phyloP scores from a whole-genome alignment of 169 alveolate genomes.

The Cryptosporidium tyzzeri region DNA sequence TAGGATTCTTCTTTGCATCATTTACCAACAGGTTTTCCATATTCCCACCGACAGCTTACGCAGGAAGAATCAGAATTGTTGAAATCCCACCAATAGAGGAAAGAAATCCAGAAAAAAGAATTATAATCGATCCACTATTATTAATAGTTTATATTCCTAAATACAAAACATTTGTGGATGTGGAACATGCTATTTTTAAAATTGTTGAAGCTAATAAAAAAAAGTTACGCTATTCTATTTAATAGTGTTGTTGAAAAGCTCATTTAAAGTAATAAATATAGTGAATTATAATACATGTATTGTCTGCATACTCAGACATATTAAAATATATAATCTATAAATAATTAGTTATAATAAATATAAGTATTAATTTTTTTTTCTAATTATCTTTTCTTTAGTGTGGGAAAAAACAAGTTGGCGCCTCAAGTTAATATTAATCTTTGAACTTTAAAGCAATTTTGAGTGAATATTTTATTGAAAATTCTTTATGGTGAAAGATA shows the following conservation, averaged over 20 bases:
- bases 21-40: constrained; percentile 5
- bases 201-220: constrained; percentile 30
- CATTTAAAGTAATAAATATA: too few species aligned
- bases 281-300: neutral
- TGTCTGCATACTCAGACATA: neutral
- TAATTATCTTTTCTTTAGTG: neutral
- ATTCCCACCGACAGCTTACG: constrained; percentile 56
- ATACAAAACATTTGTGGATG: constrained; percentile 21
- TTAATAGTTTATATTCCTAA: constrained; percentile 32
- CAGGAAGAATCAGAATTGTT: constrained; percentile 53
- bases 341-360: constrained; percentile 7
- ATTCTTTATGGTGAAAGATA: constrained; percentile 51
- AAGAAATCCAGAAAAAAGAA: constrained; percentile 3
- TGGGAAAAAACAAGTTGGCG: constrained; percentile 24
- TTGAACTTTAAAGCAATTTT: neutral
- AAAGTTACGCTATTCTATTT: neutral
- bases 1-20: constrained; percentile 50
- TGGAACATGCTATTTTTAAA: constrained; percentile 4
- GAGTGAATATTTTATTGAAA: neutral
- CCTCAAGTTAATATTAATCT: neutral
- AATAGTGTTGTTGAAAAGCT: neutral
- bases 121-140: constrained; percentile 39
- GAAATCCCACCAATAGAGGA: constrained; percentile 24
- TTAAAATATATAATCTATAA: neutral
- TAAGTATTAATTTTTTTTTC: neutral